Evolutionary conservation across 1,284 basidiomycete genomes (phyloP), one percentile per base, ranked within the genome.

Genomic region (Cystobasidium slooffiae): DNA sequence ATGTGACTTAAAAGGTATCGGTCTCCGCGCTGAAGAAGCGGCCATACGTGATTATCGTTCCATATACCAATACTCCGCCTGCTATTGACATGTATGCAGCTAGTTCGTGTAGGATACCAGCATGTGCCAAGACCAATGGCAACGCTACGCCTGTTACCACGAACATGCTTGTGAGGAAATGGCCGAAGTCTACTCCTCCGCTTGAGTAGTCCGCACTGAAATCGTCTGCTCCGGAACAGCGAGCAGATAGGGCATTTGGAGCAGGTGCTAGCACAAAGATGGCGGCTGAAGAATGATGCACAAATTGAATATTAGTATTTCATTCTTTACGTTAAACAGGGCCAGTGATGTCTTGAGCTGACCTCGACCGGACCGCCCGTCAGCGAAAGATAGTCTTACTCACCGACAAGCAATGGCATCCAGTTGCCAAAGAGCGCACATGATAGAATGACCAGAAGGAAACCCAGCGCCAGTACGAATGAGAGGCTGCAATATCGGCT

Each of bases 401-500:
- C 80, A 97, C 96, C 96, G 78, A 98, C 96, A 78, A 99, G 88
- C 64, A 99, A 86, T 58, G 97, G 97, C 16, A 99, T 86, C 97
- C 97, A 99, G 83, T 99, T 99, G 46, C 88, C 84, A 90, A 91
- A 99, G 49, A 99, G 85, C 31, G 97, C 96, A 82, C 97, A 99
- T 0, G 93, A 95, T 41, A 99, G 90, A 83, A 99, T 99, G 82
- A 99, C 93, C 80, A 99, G 88, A 73, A 99, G 85, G 85, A 99
- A 99, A 37, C 97, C 97, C 41, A 97, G 87, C 14, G 97, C 97
- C 53, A 99, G 89, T 74, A 97, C 92, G 83, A 99, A 97, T 4
- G 96, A 94, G 68, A 97, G 88, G 75, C 70, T 73, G 53, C 22
- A 64, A 12, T 18, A 9, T 12, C 31, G 6, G n/a, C n/a, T 20